Evolutionary conservation across 768 basidiomycete genomes (phyloP).

Genomic region (Cyclocybe aegerita): DNA sequence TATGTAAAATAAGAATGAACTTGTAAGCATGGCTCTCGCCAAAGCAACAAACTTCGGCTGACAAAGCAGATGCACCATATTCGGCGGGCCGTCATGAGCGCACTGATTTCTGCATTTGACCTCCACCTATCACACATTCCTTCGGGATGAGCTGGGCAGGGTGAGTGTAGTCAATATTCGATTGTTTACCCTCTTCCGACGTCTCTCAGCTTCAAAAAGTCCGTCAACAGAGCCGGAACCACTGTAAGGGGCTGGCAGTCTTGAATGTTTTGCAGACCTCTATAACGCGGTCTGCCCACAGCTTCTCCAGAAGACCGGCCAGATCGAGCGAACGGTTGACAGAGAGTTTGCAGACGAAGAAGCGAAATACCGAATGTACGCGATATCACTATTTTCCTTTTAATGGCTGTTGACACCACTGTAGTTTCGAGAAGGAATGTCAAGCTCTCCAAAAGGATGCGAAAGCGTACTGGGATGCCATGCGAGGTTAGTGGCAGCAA

Average conservation of each 20-base stretch:
- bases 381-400: constrained; percentile 11
- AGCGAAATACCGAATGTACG: constrained; percentile 85
- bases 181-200: constrained; percentile 2
- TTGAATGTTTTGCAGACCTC: constrained; percentile 8
- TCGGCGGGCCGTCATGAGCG: no score
- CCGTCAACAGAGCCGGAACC: constrained; percentile 87
- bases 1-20: no score
- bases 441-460: constrained; percentile 91
- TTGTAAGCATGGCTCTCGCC: no score
- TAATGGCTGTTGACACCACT: constrained; percentile 4
- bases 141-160: constrained; percentile 55
- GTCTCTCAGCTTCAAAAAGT: constrained; percentile 81
- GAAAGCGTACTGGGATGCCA: constrained; percentile 92
- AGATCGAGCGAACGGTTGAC: constrained; percentile 95
- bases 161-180: constrained; percentile 26
- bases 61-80: no score
- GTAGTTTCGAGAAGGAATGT: constrained; percentile 95
- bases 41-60: no score
- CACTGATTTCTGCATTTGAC: no score
- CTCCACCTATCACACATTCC: no score
- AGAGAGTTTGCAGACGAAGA: constrained; percentile 93
- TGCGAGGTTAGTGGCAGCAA: constrained; percentile 67
- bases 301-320: constrained; percentile 97
- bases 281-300: constrained; percentile 27
- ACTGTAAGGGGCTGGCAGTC: constrained; percentile 50